These are phyloP conservation scores for Podila epigama DNA, from an alignment of 192 early-diverging fungal genomes.

Conservation along the genomic window DNA sequence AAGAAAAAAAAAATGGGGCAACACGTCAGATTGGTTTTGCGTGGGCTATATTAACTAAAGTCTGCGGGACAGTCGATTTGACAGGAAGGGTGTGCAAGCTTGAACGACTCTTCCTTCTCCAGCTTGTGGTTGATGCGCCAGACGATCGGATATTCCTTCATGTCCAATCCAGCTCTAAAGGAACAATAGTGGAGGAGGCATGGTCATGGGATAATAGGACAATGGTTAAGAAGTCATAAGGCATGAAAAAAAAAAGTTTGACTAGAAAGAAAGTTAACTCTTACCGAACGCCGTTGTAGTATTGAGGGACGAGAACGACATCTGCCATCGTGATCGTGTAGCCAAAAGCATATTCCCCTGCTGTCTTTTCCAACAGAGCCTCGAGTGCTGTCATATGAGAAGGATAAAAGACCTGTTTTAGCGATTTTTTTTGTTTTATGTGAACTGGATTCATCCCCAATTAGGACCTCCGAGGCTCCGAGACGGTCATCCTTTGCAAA, in stretches of 20 bases:
- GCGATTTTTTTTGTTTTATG: neutral
- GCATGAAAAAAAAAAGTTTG: neutral
- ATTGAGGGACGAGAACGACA: conserved; percentile 78
- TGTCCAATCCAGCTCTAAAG: conserved; percentile 68
- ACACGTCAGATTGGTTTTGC: too few relatives aligned
- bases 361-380: conserved; percentile 59
- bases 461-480: too few relatives aligned
- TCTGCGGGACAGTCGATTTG: conserved; percentile 73
- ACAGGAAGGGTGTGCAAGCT: conserved; percentile 58
- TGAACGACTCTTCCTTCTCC: conserved; percentile 69
- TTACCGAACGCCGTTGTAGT: conserved; percentile 78
- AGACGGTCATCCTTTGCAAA: too few relatives aligned
- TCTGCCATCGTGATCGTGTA: conserved; percentile 90
- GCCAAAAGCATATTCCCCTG: conserved; percentile 82
- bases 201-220: neutral
- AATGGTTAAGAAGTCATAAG: neutral
- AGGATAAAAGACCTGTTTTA: neutral
- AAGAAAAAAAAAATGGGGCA: too few relatives aligned
- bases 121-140: conserved; percentile 63
- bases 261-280: neutral
- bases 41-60: conserved; percentile 5
- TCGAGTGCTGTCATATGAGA: conserved; percentile 25
- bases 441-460: too few relatives aligned
- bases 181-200: neutral
- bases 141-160: conserved; percentile 74